phyloP scores from a whole-genome alignment of 805 yeast species.

The Starmerella gropengiesseri region DNA sequence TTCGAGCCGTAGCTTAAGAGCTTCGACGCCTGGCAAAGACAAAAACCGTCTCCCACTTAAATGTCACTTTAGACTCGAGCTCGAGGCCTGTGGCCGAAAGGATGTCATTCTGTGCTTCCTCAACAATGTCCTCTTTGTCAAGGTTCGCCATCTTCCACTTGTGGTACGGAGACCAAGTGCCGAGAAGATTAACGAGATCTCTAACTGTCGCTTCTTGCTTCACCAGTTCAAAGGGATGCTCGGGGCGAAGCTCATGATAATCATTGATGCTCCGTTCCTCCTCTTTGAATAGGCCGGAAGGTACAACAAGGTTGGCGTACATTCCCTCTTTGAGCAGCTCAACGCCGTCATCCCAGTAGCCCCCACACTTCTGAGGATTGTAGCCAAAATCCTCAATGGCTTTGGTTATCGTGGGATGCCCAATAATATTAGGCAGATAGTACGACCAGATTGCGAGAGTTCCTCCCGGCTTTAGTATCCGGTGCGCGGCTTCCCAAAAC shows the following conservation, averaged over 20 bases:
- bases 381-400: constrained; percentile 44
- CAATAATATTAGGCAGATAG: constrained; percentile 52
- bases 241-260: constrained; percentile 21
- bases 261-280: constrained; percentile 26
- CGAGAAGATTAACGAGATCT: constrained; percentile 43
- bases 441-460: constrained; percentile 74
- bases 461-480: constrained; percentile 49
- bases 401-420: constrained; percentile 43
- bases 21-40: constrained; percentile 15
- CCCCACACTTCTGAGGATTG: constrained; percentile 36
- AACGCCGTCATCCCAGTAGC: constrained; percentile 84
- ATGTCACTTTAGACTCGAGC: constrained; percentile 35
- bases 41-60: constrained; percentile 40
- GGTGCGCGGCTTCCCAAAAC: constrained; percentile 41
- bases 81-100: constrained; percentile 39
- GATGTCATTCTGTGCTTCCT: constrained; percentile 38
- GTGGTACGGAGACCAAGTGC: constrained; percentile 64
- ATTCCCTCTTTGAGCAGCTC: constrained; percentile 38
- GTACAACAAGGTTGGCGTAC: constrained; percentile 38
- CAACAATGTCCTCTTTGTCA: constrained; percentile 38
- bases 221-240: constrained; percentile 21
- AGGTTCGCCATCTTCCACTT: constrained; percentile 42
- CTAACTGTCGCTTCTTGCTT: constrained; percentile 30
- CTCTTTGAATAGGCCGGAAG: constrained; percentile 37
- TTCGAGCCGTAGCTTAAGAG: too few relatives aligned